Conservation (phyloP, 192 early-diverging fungal species). For the Coemansia sp. region DNA sequence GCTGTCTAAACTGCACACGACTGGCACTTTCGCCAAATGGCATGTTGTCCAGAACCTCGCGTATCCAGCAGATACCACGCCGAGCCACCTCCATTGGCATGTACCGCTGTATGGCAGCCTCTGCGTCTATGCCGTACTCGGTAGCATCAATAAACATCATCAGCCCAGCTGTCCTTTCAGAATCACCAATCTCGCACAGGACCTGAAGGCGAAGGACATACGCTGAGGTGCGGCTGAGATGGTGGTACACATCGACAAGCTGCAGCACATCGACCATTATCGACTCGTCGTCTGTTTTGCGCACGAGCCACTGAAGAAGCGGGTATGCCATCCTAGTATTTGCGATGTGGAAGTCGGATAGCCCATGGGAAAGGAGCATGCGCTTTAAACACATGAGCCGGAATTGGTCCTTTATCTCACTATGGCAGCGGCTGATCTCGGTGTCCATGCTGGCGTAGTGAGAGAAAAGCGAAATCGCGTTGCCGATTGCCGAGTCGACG, state of each 20-base stretch:
- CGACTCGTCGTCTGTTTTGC: conserved; percentile 38
- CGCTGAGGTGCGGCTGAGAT: conserved; percentile 57
- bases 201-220: conserved; percentile 59
- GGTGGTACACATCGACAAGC: conserved; percentile 65
- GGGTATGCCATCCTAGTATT: conserved; percentile 59
- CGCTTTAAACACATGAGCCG: conserved; percentile 65
- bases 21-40: conserved; percentile 23
- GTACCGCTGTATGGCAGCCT: conserved; percentile 8
- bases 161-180: conserved; percentile 14
- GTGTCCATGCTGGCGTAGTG: conserved; percentile 14
- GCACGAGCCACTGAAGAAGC: conserved; percentile 59
- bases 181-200: conserved; percentile 53
- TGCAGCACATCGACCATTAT: conserved; percentile 65
- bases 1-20: conserved; percentile 27
- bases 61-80: conserved; percentile 40
- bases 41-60: conserved; percentile 47
- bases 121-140: conserved; percentile 26
- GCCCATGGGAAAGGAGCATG: conserved; percentile 63
- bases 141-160: conserved; percentile 23
- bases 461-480: conserved; percentile 9
- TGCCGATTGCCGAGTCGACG: conserved; percentile 51
- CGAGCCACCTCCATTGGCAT: conserved; percentile 43
- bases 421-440: conserved; percentile 16
- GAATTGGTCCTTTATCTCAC: conserved; percentile 64
- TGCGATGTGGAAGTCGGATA: conserved; percentile 61